phyloP scores from a whole-genome alignment of 257 asterid genomes.

The Solanum chmielewskii region DNA sequence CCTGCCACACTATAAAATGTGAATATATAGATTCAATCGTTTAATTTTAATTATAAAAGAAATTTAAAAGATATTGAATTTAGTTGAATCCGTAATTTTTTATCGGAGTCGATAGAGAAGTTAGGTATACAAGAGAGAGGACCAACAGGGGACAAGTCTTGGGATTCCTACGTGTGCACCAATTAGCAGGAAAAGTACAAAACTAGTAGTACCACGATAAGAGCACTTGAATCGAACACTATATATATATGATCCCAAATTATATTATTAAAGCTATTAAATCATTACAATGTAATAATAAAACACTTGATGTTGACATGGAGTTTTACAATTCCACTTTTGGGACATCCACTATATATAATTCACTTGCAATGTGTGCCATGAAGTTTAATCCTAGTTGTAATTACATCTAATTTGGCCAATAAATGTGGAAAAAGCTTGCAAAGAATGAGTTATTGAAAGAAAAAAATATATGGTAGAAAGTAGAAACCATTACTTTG shows the following conservation, averaged over 20 bases:
- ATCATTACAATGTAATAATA: neutral
- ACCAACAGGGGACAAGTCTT: neutral
- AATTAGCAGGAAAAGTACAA: constrained; percentile 2
- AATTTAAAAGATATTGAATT: accelerated
- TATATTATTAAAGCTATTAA: neutral
- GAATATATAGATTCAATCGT: too few relatives aligned
- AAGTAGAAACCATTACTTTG: neutral
- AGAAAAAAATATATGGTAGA: too few relatives aligned
- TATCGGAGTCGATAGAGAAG: neutral
- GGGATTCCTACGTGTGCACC: constrained; percentile 57
- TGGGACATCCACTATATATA: neutral
- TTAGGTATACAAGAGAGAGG: constrained; percentile 14
- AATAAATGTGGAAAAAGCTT: neutral
- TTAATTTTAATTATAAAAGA: too few relatives aligned
- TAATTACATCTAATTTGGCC: neutral
- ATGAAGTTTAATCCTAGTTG: neutral
- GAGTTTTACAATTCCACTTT: neutral
- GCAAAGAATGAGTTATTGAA: neutral
- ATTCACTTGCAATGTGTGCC: neutral
- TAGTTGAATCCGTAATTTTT: too few relatives aligned
- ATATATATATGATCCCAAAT: neutral
- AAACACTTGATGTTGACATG: neutral
- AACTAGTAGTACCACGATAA: neutral
- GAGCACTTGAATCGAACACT: neutral
- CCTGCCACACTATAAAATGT: neutral